Base-by-base conservation (phyloP, 371 early-diverging fungal species). In the Mucor mucedo region DNA sequence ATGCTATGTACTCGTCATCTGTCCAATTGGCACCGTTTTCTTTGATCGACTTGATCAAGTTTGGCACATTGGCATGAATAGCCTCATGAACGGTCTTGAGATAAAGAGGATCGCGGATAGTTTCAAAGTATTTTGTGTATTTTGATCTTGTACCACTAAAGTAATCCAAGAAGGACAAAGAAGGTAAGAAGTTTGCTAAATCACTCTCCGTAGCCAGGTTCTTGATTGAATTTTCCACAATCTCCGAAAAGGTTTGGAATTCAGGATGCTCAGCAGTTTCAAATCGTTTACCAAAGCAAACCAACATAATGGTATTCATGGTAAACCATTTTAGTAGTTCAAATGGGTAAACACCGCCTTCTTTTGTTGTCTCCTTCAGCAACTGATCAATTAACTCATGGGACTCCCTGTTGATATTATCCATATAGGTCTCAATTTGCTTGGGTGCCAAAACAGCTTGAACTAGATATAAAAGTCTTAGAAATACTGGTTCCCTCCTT, bases 371-470 rank as follows among this genome's bases (percentile, higher is more conserved):
- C 3, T 35, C 33, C 38, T 47, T 49, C 2, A 47, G 9, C 10
- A 69, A n/a, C 2, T 50, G 39, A 7, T 10, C 29, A 1, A 54
- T 28, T 13, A 61, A 27, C 0, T 27, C 13, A 10, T 41, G 28
- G 1, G 58, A n/a, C 38, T 64, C 65, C 10, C 42, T 5, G 33
- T 52, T 21, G 5, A 67, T 56, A 8, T 38, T 47, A 5, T 42
- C 48, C 44, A 52, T 45, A 35, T 52, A 53, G 8, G 47, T 47
- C 9, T 58, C 47, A 21, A 67, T 45, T 4, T 57, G 16, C 28
- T 62, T 61, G 4, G 67, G 67, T 7, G 62, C 56, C 35, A 58
- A 48, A 3, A 49, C 40, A 35, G 58, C 35, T 38, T 48, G 38
- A 5, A 38, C 58, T 58, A 49, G 4, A 7, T 21, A 21, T 21